Evolutionary conservation across 2,329 filamentous ascomycete species (phyloP).

Genomic region (Fusarium metavorans): DNA sequence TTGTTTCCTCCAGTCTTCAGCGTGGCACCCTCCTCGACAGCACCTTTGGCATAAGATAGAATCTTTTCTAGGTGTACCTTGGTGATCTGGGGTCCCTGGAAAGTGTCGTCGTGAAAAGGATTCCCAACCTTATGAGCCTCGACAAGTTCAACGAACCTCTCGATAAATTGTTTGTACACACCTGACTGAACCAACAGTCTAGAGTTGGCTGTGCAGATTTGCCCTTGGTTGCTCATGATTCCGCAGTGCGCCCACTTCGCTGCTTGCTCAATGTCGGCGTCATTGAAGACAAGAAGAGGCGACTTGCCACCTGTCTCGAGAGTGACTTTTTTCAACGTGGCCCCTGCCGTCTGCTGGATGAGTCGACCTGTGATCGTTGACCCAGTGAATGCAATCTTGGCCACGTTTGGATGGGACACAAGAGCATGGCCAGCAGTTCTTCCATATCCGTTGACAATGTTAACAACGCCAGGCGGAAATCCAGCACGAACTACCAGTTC

Average conservation of each 20-base stretch:
- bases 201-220: not conserved
- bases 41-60: not conserved
- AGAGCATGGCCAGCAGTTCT: not conserved
- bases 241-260: not conserved
- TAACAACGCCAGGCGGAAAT: not conserved
- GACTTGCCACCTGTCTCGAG: not conserved
- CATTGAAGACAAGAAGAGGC: not conserved
- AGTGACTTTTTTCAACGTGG: not conserved
- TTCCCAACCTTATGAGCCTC: not conserved
- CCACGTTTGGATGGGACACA: not conserved
- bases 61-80: not conserved
- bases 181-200: not conserved
- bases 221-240: conserved; percentile 1
- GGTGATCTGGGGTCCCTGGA: not conserved
- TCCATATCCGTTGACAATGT: not conserved
- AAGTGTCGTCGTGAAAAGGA: not conserved
- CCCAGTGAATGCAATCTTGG: not conserved
- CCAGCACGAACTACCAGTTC: not conserved
- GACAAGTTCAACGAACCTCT: not conserved
- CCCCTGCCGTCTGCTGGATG: not conserved
- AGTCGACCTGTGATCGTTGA: not conserved
- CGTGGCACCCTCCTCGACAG: not conserved
- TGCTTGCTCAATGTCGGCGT: not conserved
- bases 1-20: not conserved
- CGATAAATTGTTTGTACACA: not conserved